Base-by-base conservation (phyloP, 495 filamentous ascomycete species). In the Aspergillus baeticus region DNA sequence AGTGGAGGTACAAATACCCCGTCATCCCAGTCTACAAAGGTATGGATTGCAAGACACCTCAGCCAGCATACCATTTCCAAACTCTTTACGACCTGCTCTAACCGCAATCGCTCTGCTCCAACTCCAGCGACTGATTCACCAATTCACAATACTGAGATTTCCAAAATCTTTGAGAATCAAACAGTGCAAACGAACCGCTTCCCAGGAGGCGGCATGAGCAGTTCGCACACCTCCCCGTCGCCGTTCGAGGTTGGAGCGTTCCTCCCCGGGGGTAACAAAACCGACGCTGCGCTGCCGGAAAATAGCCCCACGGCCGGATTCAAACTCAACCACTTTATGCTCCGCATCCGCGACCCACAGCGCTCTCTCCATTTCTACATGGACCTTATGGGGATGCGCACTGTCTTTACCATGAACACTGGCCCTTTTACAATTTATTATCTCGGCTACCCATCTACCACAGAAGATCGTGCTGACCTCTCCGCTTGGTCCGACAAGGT, bases 371-470 rank as follows among this genome's bases (percentile, higher is more conserved):
- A 72, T 57, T 81, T 78, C 69, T 81, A 81, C 51, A 64, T 71
- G 44, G 58, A 74, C 41, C 68, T 77, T 11, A 67, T 81, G 43
- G 78, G 78, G 49, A 75, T 81, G 70, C 77, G 76, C 18, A 64
- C 73, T 10, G 61, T 80, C 38, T 81, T 76, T 63, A 75, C 71
- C 13, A 69, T 75, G 67, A 76, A 76, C 58, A 65, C 71, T 21
- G 73, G 73, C 14, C 73, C 73, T 22, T 73, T 71, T 61, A 74
- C 71, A 23, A 67, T 76, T 59, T 76, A 74, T 58, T 76, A 74
- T 52, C 67, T 76, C n/a, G 73, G 71, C 13, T 67, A 74, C 50
- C 73, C 73, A 8, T 63, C 66, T 13, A 62, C 65, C 10, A 37
- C 55, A 5, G 58, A 57, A 3, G 38, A 61, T 22, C 47, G 54